Conservation (phyloP, 1,139 yeast genomes). For the Debaryomycetaceae sp. region DNA sequence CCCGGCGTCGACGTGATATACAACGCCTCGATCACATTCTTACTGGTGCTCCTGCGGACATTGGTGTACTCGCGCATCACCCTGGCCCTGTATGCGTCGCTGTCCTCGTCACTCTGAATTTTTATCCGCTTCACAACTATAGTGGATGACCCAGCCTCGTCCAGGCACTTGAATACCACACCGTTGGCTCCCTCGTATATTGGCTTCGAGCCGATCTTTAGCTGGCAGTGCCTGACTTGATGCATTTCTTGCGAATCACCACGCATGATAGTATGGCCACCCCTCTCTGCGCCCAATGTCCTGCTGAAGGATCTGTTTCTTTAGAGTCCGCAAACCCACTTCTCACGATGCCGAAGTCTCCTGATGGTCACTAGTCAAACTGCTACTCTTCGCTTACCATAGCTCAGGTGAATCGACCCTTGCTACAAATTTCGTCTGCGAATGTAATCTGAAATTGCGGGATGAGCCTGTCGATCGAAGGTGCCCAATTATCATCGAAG, state of each 20-base stretch:
- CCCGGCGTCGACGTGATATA: constrained; percentile 19
- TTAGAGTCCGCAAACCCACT: too few relatives aligned
- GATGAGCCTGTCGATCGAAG: too few relatives aligned
- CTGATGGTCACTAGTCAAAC: too few relatives aligned
- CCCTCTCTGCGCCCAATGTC: too few relatives aligned
- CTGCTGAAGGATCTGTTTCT: too few relatives aligned
- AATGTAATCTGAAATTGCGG: too few relatives aligned
- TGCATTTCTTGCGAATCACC: neutral
- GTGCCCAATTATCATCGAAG: too few relatives aligned
- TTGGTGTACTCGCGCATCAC: constrained; percentile 30
- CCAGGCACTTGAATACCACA: constrained; percentile 30
- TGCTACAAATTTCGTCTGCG: too few relatives aligned
- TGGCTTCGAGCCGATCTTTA: constrained; percentile 23
- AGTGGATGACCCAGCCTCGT: constrained; percentile 13
- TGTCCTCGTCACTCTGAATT: constrained; percentile 12
- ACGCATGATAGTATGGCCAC: neutral
- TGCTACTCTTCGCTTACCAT: too few relatives aligned
- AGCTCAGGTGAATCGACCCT: too few relatives aligned
- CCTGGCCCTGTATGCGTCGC: constrained; percentile 12
- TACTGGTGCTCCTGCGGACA: constrained; percentile 24
- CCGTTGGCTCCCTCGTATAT: constrained; percentile 48
- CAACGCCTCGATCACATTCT: constrained; percentile 27
- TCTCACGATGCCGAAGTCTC: too few relatives aligned
- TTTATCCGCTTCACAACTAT: constrained; percentile 35
- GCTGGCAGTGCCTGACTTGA: constrained; percentile 9